Evolutionary conservation across 2,329 filamentous ascomycete species (phyloP).

Genomic region (Endoconidiophora laricicola): DNA sequence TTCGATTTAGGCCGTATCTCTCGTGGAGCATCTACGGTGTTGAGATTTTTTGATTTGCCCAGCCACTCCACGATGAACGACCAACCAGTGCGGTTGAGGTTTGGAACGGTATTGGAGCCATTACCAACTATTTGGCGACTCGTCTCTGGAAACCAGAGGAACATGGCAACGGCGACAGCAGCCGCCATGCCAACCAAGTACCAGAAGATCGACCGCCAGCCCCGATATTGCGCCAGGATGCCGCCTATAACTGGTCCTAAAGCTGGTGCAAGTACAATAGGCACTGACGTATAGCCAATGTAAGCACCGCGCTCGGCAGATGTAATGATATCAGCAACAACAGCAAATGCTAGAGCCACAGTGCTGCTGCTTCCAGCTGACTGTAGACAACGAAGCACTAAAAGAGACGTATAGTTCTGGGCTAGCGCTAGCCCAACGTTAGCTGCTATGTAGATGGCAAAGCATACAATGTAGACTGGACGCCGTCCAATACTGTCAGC

Average conservation of each 20-base stretch:
- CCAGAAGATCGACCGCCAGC: constrained; percentile 47
- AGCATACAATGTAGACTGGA: constrained; percentile 36
- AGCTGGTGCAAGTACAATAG: constrained; percentile 30
- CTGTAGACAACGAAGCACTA: constrained; percentile 39
- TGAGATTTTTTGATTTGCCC: not conserved
- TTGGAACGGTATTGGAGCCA: constrained; percentile 29
- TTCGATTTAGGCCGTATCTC: not conserved
- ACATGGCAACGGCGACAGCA: constrained; percentile 26
- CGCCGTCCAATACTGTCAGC: constrained; percentile 37
- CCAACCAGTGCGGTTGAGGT: constrained; percentile 21
- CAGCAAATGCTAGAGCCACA: constrained; percentile 37
- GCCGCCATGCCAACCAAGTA: constrained; percentile 34
- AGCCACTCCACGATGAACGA: constrained; percentile 15
- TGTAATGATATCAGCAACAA: constrained; percentile 47
- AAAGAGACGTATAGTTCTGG: constrained; percentile 30
- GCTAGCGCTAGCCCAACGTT: constrained; percentile 37
- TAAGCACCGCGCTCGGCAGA: constrained; percentile 44
- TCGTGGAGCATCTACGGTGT: not conserved
- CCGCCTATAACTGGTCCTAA: constrained; percentile 43
- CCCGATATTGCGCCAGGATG: constrained; percentile 36
- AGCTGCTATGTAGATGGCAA: constrained; percentile 34
- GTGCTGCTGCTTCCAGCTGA: constrained; percentile 42
- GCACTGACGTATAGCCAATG: constrained; percentile 35
- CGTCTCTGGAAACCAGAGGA: constrained; percentile 38
- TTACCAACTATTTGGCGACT: constrained; percentile 33